phyloP scores from a whole-genome alignment of 345 rosid genomes.

The Eucalyptus leucophloia region DNA sequence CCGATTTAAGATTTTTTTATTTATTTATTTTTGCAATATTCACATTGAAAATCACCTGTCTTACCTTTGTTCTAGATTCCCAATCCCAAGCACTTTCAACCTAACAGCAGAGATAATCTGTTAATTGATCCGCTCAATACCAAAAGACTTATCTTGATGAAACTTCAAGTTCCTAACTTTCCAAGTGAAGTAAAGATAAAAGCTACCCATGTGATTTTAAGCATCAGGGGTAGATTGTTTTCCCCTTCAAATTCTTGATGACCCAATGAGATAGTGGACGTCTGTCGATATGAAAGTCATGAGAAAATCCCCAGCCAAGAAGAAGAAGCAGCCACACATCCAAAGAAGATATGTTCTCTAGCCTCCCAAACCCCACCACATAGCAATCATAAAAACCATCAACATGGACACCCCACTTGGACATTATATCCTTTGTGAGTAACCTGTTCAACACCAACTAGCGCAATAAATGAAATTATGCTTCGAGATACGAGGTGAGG shows the following conservation, averaged over 20 bases:
- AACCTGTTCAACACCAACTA: not conserved
- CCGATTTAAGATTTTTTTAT: not conserved
- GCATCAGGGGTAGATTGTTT: not conserved
- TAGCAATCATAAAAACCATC: not conserved
- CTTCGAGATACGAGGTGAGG: not conserved
- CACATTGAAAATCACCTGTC: not conserved
- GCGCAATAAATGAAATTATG: not conserved
- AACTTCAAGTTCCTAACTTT: not conserved
- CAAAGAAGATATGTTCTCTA: not conserved
- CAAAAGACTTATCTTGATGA: not conserved
- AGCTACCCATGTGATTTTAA: not conserved
- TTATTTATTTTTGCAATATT: not conserved
- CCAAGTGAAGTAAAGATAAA: not conserved
- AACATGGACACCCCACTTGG: not conserved
- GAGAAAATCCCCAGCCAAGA: not conserved
- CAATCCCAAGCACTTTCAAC: not conserved
- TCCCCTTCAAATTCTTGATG: not conserved
- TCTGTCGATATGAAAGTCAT: not conserved
- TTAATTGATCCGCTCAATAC: not conserved
- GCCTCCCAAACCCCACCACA: not conserved
- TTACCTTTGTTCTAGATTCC: not conserved
- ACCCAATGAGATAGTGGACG: not conserved
- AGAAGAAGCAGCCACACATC: not conserved
- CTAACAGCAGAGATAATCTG: not conserved
- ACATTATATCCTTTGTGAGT: not conserved